Evolutionary conservation across 768 basidiomycete species (phyloP).

Genomic region (Mrakia hoshinonis): DNA sequence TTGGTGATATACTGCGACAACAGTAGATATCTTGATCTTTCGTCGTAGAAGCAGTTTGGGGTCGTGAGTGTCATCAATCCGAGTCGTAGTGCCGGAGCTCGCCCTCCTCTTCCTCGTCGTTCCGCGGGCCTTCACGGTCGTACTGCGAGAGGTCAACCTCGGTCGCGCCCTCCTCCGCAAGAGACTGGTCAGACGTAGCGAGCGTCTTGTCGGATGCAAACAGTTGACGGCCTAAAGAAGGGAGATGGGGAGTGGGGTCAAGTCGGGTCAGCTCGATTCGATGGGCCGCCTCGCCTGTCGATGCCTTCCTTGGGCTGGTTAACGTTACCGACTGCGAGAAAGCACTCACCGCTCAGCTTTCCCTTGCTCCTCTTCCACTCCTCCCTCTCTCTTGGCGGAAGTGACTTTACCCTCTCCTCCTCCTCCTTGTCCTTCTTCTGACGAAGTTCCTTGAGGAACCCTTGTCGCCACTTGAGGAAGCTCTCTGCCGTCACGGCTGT

Average conservation of each 20-base stretch:
- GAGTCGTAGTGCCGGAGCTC: constrained; percentile 19
- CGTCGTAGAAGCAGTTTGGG: too few relatives aligned
- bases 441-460: constrained; percentile 63
- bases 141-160: constrained; percentile 86
- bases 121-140: constrained; percentile 54
- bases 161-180: constrained; percentile 70
- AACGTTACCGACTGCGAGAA: not conserved
- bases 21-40: too few relatives aligned
- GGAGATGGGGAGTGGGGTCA: not conserved
- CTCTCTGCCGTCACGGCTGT: constrained; percentile 79
- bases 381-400: constrained; percentile 74
- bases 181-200: constrained; percentile 60
- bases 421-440: constrained; percentile 59
- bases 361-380: constrained; percentile 60
- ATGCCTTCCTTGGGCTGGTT: too few relatives aligned
- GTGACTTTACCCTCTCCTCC: constrained; percentile 61
- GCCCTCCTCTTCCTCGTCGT: constrained; percentile 57
- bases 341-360: constrained; percentile 58
- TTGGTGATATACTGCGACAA: too few relatives aligned
- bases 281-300: not conserved
- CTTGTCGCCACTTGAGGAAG: constrained; percentile 71
- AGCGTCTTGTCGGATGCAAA: constrained; percentile 75
- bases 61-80: constrained; percentile 13
- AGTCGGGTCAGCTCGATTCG: not conserved
- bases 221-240: constrained; percentile 65